Evolutionary conservation across 768 basidiomycete genomes (phyloP).

Genomic region (Hygrocybe coccinea): DNA sequence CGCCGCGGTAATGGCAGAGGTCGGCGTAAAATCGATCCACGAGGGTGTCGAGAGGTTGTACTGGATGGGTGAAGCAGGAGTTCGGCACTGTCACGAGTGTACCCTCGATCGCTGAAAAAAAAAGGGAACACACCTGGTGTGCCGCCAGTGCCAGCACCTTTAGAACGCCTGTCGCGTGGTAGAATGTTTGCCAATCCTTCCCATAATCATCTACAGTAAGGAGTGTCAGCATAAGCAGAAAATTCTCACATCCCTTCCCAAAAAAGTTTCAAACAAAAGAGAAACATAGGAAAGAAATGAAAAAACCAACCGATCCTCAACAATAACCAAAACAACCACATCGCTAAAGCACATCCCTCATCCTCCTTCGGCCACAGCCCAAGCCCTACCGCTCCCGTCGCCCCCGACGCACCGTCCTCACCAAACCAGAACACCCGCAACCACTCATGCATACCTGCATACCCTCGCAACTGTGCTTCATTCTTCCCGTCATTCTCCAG

Average conservation of each 20-base stretch:
- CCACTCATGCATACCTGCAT: slow-evolving; percentile 60
- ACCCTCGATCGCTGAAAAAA: not conserved
- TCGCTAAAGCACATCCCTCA: slow-evolving; percentile 52
- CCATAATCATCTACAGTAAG: slow-evolving; percentile 43
- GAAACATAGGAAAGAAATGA: not conserved
- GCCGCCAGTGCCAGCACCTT: slow-evolving; percentile 66
- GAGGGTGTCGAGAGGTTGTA: slow-evolving; percentile 54
- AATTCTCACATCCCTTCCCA: not conserved
- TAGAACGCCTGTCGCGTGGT: slow-evolving; percentile 46
- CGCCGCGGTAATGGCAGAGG: slow-evolving; percentile 20
- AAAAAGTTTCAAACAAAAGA: not conserved
- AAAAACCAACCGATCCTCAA: slow-evolving; percentile 50
- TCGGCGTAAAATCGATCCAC: slow-evolving; percentile 53
- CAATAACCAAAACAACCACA: slow-evolving; percentile 80
- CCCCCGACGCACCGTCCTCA: slow-evolving; percentile 50
- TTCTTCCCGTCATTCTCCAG: slow-evolving; percentile 79
- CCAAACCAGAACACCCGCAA: slow-evolving; percentile 64
- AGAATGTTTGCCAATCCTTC: slow-evolving; percentile 35
- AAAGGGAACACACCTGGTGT: slow-evolving; percentile 38
- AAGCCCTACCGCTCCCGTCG: slow-evolving; percentile 35
- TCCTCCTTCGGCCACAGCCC: slow-evolving; percentile 56
- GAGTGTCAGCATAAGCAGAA: not conserved
- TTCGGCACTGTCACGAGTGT: no score
- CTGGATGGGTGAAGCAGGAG: slow-evolving; percentile 42
- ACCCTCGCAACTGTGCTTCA: slow-evolving; percentile 62